Evolutionary conservation across 2,329 filamentous ascomycete genomes (phyloP).

Genomic region (Neofusicoccum sp.): DNA sequence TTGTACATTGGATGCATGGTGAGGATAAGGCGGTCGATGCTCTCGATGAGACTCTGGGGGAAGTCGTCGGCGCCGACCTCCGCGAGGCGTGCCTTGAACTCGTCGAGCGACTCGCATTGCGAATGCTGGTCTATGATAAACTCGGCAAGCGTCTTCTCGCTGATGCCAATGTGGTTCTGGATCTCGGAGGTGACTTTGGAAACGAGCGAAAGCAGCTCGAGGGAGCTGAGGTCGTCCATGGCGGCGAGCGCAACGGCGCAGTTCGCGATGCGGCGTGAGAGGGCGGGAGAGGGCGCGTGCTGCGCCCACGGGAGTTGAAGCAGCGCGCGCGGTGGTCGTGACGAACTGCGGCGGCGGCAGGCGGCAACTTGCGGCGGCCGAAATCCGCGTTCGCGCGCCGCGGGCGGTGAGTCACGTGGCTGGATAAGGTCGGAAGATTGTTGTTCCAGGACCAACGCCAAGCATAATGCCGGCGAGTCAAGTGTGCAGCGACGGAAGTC

Average conservation of each 20-base stretch:
- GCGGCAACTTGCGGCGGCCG: background rate
- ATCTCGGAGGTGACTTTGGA: slow-evolving; percentile 93
- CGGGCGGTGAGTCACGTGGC: background rate
- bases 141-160: slow-evolving; percentile 92
- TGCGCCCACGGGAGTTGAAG: background rate
- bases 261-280: background rate
- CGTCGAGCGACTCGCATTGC: slow-evolving; percentile 65
- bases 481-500: no score
- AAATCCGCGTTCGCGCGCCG: background rate
- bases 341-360: slow-evolving; percentile 2
- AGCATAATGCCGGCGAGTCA: no score
- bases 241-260: slow-evolving; percentile 16
- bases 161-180: slow-evolving; percentile 88
- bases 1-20: slow-evolving; percentile 93
- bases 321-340: background rate
- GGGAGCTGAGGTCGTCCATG: slow-evolving; percentile 88
- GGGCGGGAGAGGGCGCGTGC: background rate
- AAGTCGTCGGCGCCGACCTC: slow-evolving; percentile 74
- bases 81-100: slow-evolving; percentile 75
- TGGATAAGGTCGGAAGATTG: no score
- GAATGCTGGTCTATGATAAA: slow-evolving; percentile 90
- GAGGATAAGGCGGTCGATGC: slow-evolving; percentile 81
- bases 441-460: background rate
- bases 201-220: slow-evolving; percentile 91
- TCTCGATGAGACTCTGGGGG: slow-evolving; percentile 82